Conservation (phyloP, 805 yeast species). For the Candida ulmi region DNA sequence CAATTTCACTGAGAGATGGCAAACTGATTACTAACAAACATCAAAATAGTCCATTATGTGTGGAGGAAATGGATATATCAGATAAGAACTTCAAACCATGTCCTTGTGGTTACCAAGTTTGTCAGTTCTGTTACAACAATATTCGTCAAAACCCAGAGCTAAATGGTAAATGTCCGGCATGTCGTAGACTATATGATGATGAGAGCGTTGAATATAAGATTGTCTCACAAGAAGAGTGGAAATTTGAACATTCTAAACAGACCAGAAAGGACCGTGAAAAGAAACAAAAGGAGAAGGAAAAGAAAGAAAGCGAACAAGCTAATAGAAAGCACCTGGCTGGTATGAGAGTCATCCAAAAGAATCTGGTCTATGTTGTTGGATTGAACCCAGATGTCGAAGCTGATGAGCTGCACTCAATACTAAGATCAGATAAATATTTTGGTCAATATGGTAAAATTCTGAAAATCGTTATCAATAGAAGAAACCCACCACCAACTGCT, state of each 20-base stretch:
- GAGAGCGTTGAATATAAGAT: slow-evolving; percentile 84
- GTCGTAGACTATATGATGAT: slow-evolving; percentile 91
- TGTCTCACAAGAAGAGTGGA: slow-evolving; percentile 79
- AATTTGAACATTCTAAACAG: slow-evolving; percentile 71
- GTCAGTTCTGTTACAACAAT: slow-evolving; percentile 97
- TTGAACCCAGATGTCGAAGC: slow-evolving; percentile 75
- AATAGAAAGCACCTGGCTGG: slow-evolving; percentile 90
- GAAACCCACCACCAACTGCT: slow-evolving; percentile 37
- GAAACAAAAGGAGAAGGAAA: slow-evolving; percentile 85
- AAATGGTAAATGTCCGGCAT: slow-evolving; percentile 96
- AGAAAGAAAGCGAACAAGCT: slow-evolving; percentile 79
- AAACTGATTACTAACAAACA: background rate
- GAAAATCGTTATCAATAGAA: slow-evolving; percentile 87
- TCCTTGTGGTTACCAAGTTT: slow-evolving; percentile 98
- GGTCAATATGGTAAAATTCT: slow-evolving; percentile 98
- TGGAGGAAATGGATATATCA: slow-evolving; percentile 95
- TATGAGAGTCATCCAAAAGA: slow-evolving; percentile 97
- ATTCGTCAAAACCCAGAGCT: slow-evolving; percentile 93
- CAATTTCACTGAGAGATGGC: no score
- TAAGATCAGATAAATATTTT: slow-evolving; percentile 87
- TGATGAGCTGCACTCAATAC: slow-evolving; percentile 75
- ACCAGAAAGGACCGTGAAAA: slow-evolving; percentile 76
- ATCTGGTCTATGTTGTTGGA: slow-evolving; percentile 93
- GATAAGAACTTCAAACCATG: slow-evolving; percentile 98
- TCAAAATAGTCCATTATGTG: slow-evolving; percentile 75